phyloP scores from a whole-genome alignment of 257 asterid genomes.

The Eucommia ulmoides region DNA sequence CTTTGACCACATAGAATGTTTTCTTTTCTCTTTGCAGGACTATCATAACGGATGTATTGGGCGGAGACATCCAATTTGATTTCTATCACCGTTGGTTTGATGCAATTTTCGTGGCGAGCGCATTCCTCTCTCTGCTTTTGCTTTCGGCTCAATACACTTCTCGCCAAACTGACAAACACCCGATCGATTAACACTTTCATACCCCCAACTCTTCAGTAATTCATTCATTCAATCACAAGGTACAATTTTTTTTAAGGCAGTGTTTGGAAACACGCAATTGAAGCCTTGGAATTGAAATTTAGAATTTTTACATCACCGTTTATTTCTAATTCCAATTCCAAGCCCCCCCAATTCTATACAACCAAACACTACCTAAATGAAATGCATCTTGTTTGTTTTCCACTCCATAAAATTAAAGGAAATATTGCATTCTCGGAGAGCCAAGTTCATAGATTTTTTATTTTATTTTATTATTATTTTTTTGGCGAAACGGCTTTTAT shows the following conservation, averaged over 20 bases:
- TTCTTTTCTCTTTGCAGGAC: slow-evolving; percentile 34
- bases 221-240: background rate
- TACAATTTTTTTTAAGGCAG: background rate
- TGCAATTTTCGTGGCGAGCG: slow-evolving; percentile 90
- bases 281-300: background rate
- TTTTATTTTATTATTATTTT: too few relatives aligned
- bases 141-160: slow-evolving; percentile 93
- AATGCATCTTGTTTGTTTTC: too few relatives aligned
- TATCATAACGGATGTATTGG: slow-evolving; percentile 88
- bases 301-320: too few relatives aligned
- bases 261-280: background rate
- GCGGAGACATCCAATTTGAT: slow-evolving; percentile 92
- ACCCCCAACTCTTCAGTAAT: background rate
- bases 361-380: too few relatives aligned
- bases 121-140: slow-evolving; percentile 82
- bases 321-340: too few relatives aligned
- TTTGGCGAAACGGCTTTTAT: too few relatives aligned
- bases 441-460: too few relatives aligned
- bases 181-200: slow-evolving; percentile 46
- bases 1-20: too few relatives aligned
- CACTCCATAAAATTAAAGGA: too few relatives aligned
- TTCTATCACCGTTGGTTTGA: slow-evolving; percentile 97
- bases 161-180: slow-evolving; percentile 90
- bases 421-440: too few relatives aligned
- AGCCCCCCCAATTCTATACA: too few relatives aligned